A percentile compares a stretch with the other conserved stretches of the same genome.
Evolutionary conservation across 805 yeast genomes (phyloP).

Genomic region (Myxozyma neotropica): DNA sequence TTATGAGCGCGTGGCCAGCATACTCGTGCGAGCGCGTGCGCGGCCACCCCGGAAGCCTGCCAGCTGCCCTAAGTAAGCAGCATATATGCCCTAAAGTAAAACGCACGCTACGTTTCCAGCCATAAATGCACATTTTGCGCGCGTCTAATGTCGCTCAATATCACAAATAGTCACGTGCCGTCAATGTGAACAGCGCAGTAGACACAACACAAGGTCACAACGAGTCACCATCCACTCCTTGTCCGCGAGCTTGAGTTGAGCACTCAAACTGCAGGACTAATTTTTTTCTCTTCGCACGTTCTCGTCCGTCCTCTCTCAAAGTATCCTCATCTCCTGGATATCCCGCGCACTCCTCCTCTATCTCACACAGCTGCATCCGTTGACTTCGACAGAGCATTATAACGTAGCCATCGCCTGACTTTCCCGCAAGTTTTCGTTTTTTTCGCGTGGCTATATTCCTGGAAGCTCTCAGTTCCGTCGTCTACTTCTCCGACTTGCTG

Average conservation of each 20-base stretch:
- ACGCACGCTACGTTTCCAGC: not conserved
- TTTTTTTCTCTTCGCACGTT: slow-evolving; percentile 27
- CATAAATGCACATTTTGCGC: not conserved
- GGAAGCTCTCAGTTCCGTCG: not conserved
- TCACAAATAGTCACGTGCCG: not conserved
- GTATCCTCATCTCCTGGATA: slow-evolving; percentile 5
- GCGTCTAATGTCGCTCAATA: not conserved
- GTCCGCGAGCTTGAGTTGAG: slow-evolving; percentile 6
- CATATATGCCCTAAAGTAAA: not conserved
- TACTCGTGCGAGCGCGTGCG: not conserved
- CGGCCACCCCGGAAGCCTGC: not conserved
- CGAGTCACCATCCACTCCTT: slow-evolving; percentile 12
- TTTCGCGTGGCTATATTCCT: slow-evolving; percentile 9
- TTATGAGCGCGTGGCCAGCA: slow-evolving; percentile 6
- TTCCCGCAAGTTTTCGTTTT: not conserved
- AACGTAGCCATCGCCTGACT: not conserved
- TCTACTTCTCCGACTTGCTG: slow-evolving; percentile 3
- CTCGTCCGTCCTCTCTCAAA: slow-evolving; percentile 10
- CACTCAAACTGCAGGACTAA: slow-evolving; percentile 4
- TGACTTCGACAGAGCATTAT: not conserved
- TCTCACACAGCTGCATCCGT: not conserved
- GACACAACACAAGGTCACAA: slow-evolving; percentile 18
- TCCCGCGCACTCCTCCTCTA: slow-evolving; percentile 9
- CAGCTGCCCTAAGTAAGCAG: not conserved
- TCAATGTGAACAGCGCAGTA: slow-evolving; percentile 4